Percentiles rank a stretch among this genome's conserved stretches.
phyloP scores from a whole-genome alignment of 805 yeast genomes.

The Debaryomyces castellii region DNA sequence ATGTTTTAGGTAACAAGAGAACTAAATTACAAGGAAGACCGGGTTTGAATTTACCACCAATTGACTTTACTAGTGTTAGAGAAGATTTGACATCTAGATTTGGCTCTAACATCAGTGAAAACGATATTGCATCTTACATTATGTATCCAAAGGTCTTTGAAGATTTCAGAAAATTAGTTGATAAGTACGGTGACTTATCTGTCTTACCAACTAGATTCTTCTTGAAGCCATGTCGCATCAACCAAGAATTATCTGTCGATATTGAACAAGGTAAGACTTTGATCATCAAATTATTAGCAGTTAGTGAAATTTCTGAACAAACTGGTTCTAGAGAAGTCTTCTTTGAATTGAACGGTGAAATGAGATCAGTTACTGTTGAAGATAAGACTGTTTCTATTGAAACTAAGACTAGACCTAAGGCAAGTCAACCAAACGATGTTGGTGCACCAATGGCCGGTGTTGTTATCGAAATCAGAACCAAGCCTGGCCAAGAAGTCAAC shows the following conservation, averaged over 20 bases:
- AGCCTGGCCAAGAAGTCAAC: slow-evolving; percentile 83
- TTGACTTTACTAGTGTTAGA: slow-evolving; percentile 70
- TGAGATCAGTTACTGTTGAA: slow-evolving; percentile 90
- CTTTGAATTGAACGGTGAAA: slow-evolving; percentile 97
- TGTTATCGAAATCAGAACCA: slow-evolving; percentile 89
- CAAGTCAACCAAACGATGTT: slow-evolving; percentile 87
- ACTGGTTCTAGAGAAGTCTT: slow-evolving; percentile 95
- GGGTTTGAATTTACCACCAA: slow-evolving; percentile 84
- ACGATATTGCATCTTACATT: slow-evolving; percentile 91
- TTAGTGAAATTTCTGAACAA: slow-evolving; percentile 81
- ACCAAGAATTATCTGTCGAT: slow-evolving; percentile 84
- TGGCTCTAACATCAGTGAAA: slow-evolving; percentile 70
- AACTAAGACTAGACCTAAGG: slow-evolving; percentile 84
- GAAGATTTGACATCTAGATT: slow-evolving; percentile 75
- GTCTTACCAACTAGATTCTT: slow-evolving; percentile 92
- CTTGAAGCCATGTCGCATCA: slow-evolving; percentile 81
- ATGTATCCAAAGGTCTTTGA: slow-evolving; percentile 99
- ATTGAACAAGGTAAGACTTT: slow-evolving; percentile 94
- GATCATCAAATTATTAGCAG: slow-evolving; percentile 86
- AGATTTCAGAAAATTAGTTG: slow-evolving; percentile 70
- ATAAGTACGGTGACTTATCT: slow-evolving; percentile 86
- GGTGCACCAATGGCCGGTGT: slow-evolving; percentile 99
- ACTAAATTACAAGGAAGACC: slow-evolving; percentile 87
- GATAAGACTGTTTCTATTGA: slow-evolving; percentile 88
- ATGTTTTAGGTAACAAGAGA: slow-evolving; percentile 88